These are phyloP conservation scores for Cladosporium sp. DNA, from an alignment of 2,329 filamentous ascomycete species.

Conservation along the genomic window DNA sequence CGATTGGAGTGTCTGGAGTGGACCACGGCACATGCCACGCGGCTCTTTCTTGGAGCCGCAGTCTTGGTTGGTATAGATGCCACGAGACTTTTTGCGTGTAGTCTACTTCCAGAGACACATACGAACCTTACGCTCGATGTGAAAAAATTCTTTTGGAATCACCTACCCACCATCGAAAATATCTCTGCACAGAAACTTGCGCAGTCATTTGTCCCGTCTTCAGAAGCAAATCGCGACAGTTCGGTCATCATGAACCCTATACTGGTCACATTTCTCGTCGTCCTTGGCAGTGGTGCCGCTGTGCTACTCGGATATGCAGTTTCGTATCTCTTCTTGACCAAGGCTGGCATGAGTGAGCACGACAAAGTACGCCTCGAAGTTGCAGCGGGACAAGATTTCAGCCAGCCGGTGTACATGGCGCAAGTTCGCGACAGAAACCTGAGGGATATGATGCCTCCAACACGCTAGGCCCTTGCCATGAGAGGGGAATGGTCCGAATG, in stretches of 20 bases:
- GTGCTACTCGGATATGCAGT: constrained; percentile 6
- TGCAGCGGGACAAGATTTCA: neutral
- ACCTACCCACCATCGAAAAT: neutral
- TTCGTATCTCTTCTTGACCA: neutral
- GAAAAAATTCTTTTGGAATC: neutral
- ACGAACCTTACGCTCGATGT: neutral
- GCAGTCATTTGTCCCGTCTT: neutral
- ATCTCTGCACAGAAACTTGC: neutral
- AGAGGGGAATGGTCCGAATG: neutral
- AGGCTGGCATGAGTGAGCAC: neutral
- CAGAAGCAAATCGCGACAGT: neutral
- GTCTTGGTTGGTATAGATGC: neutral
- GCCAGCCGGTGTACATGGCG: constrained; percentile 4
- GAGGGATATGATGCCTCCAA: neutral
- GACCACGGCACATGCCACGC: neutral
- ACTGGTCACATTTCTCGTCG: constrained; percentile 21
- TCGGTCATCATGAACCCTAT: constrained; percentile 2
- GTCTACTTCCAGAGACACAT: neutral
- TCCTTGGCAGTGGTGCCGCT: constrained; percentile 11
- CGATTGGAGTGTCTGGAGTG: neutral
- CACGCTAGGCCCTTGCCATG: neutral
- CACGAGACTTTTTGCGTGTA: neutral
- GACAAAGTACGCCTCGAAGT: neutral
- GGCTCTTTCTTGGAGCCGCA: neutral
- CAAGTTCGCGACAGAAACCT: neutral